A percentile compares a stretch with the other conserved stretches of the same genome.
Conservation (phyloP, 202 grass and related monocot genomes). For the Bolboschoenoplectus hybrid region DNA sequence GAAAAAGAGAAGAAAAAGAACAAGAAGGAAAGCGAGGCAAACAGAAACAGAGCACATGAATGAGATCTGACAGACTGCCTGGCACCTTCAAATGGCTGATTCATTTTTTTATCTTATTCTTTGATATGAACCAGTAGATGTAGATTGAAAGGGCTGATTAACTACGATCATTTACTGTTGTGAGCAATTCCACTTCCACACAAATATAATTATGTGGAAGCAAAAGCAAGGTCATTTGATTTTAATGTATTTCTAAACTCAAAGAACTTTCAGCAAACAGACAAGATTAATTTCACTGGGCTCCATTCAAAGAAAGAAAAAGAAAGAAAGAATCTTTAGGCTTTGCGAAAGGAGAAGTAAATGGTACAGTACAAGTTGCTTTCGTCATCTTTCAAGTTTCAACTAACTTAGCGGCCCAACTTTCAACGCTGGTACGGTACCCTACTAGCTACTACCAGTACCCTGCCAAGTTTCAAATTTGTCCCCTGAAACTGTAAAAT, state of each 20-base stretch:
- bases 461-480: too few relatives aligned
- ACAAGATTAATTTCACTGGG: not conserved
- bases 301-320: not conserved
- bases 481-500: not conserved
- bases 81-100: not conserved
- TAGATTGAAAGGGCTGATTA: not conserved
- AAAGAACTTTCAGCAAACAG: not conserved
- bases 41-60: not conserved
- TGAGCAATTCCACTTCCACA: not conserved
- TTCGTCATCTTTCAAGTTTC: not conserved
- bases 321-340: not conserved
- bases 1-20: not conserved
- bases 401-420: slow-evolving; percentile 24
- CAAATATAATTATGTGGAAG: not conserved
- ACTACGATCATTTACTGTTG: not conserved
- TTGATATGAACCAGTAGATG: not conserved
- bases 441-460: not conserved
- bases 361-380: not conserved
- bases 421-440: not conserved
- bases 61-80: slow-evolving; percentile 31
- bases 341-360: not conserved
- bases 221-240: not conserved
- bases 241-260: not conserved
- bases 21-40: not conserved
- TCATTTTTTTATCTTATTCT: not conserved